A percentile compares a stretch with the other conserved stretches of the same genome.
These are phyloP conservation scores for Xylaria sp. DNA, from an alignment of 2,329 filamentous ascomycete genomes.

Conservation along the genomic window DNA sequence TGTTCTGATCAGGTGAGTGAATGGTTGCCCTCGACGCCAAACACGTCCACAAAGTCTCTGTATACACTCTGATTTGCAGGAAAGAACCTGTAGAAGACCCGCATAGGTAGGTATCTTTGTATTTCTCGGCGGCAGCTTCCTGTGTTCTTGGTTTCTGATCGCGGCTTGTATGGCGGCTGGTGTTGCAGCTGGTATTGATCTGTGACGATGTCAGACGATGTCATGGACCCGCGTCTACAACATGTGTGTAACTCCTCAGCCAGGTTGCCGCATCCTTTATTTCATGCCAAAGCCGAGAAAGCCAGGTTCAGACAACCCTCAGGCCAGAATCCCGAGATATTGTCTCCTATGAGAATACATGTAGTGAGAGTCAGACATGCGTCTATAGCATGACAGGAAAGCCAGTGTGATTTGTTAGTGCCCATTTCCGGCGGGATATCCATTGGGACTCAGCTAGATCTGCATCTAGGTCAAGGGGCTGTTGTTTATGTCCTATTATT, in stretches of 20 bases:
- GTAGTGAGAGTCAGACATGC: not conserved
- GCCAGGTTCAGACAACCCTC: not conserved
- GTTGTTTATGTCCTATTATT: no score
- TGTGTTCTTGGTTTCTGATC: no score
- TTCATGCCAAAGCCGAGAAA: not conserved
- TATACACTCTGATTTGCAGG: not conserved
- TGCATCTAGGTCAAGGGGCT: no score
- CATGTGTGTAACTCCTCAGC: not conserved
- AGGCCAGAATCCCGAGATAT: no score
- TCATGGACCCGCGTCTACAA: not conserved
- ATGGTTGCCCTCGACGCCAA: not conserved
- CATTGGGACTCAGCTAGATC: not conserved
- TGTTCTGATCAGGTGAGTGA: constrained; percentile 1
- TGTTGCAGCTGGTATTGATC: no score
- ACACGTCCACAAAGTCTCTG: not conserved
- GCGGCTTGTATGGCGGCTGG: no score
- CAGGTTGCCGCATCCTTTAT: not conserved
- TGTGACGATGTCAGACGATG: no score
- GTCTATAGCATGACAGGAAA: not conserved
- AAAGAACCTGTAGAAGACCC: not conserved
- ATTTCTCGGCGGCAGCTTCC: not conserved
- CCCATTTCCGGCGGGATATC: no score
- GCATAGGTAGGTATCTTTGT: not conserved
- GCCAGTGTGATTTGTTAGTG: not conserved
- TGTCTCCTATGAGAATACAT: no score